A percentile compares a stretch with the other conserved stretches of the same genome.
These are phyloP conservation scores for Apiotrichum mycotoxinovorans DNA, from an alignment of 1,284 basidiomycete genomes.

Conservation along the genomic window DNA sequence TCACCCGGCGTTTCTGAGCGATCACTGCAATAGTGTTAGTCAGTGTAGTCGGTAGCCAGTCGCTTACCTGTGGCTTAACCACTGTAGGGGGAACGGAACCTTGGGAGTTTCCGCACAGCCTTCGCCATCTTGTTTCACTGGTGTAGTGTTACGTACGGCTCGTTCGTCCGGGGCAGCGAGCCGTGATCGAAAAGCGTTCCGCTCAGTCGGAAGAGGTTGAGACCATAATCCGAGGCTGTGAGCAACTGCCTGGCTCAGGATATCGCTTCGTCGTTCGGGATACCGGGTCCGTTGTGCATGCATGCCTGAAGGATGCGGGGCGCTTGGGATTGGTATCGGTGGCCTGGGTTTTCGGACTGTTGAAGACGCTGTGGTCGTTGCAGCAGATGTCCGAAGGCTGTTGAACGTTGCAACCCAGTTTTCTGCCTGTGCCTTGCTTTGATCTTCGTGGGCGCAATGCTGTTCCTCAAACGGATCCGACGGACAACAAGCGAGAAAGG, in stretches of 20 bases:
- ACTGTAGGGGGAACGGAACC: neutral
- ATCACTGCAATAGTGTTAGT: too few relatives aligned
- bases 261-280: neutral
- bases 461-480: neutral
- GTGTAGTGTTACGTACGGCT: too few relatives aligned
- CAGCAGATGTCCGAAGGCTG: too few relatives aligned
- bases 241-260: neutral
- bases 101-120: too few relatives aligned
- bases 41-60: constrained; percentile 58
- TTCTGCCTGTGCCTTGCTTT: neutral
- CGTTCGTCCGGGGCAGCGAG: too few relatives aligned
- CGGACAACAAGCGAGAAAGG: neutral
- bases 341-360: too few relatives aligned
- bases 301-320: neutral
- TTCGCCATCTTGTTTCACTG: too few relatives aligned
- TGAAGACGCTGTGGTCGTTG: too few relatives aligned
- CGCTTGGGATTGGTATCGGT: too few relatives aligned
- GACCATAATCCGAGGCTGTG: neutral
- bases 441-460: neutral
- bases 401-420: neutral
- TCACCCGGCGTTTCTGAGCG: too few relatives aligned
- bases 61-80: neutral
- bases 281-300: neutral
- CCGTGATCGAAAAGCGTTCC: too few relatives aligned
- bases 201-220: neutral